Conservation (phyloP, 140 eudicot species). For the Erigeron philadelphicus region DNA sequence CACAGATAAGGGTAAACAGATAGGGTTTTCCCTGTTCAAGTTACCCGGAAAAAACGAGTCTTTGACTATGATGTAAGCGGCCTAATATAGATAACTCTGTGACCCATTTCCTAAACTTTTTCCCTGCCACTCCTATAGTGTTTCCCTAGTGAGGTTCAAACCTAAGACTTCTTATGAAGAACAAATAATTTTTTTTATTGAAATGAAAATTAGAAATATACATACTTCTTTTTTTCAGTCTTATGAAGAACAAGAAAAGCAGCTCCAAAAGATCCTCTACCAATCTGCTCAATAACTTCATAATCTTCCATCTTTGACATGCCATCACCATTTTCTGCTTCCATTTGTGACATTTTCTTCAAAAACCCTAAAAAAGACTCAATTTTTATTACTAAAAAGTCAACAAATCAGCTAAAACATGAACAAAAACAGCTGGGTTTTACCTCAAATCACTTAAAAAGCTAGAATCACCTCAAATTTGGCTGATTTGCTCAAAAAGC, state of each 20-base stretch:
- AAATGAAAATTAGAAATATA: background rate
- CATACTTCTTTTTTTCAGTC: constrained; percentile 71
- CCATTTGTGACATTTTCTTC: constrained; percentile 47
- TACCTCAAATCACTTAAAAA: constrained; percentile 27
- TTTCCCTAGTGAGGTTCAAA: too few species aligned
- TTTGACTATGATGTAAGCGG: too few species aligned
- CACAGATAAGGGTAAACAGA: background rate
- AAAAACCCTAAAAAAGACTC: constrained; percentile 28
- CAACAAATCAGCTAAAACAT: constrained; percentile 19
- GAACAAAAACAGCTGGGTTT: constrained; percentile 21
- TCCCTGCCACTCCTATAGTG: too few species aligned
- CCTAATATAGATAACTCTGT: too few species aligned
- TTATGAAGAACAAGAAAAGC: constrained; percentile 89
- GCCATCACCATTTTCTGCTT: constrained; percentile 44
- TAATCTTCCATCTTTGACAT: constrained; percentile 73
- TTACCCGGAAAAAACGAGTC: too few species aligned
- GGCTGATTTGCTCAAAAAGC: constrained; percentile 21
- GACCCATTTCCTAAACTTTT: too few species aligned
- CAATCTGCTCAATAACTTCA: constrained; percentile 88
- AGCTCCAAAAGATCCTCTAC: constrained; percentile 88
- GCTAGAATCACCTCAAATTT: constrained; percentile 6
- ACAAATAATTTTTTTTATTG: background rate
- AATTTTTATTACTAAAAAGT: constrained; percentile 8
- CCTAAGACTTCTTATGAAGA: too few species aligned
- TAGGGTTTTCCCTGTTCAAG: too few species aligned